Percentiles rank a stretch among this genome's conserved stretches.
These are phyloP conservation scores for Ganoderma sinense DNA, from an alignment of 1,284 basidiomycete species.

Conservation along the genomic window DNA sequence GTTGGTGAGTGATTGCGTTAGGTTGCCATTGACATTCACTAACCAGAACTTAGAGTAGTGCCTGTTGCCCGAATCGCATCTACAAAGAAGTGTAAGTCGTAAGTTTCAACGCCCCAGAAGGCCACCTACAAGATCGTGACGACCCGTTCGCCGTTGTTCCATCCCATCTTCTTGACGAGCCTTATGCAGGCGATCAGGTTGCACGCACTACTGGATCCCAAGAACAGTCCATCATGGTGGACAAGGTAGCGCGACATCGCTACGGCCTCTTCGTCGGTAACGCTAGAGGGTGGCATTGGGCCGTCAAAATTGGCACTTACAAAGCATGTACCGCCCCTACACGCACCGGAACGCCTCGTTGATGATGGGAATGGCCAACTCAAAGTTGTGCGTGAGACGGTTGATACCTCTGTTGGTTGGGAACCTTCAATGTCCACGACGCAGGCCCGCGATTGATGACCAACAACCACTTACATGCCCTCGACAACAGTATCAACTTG, in stretches of 20 bases:
- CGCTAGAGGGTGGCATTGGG: constrained; percentile 50
- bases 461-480: constrained; percentile 69
- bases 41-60: constrained; percentile 80
- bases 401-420: constrained; percentile 79
- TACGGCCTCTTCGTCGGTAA: constrained; percentile 91
- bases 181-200: constrained; percentile 92
- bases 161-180: constrained; percentile 74
- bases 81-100: constrained; percentile 40
- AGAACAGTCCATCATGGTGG: constrained; percentile 89
- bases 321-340: too few species aligned
- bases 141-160: constrained; percentile 69
- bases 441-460: too few species aligned
- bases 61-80: constrained; percentile 85
- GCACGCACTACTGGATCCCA: constrained; percentile 96
- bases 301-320: neutral
- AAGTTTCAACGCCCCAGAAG: constrained; percentile 9
- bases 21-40: neutral
- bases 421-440: neutral
- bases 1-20: neutral
- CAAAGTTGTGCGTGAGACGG: constrained; percentile 86
- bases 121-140: constrained; percentile 83
- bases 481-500: constrained; percentile 94
- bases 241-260: constrained; percentile 93
- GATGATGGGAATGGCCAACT: constrained; percentile 81
- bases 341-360: constrained; percentile 87